Percentiles rank a stretch among this genome's conserved stretches.
Evolutionary conservation across 805 yeast species (phyloP).

Genomic region (Starmera dryadoides): DNA sequence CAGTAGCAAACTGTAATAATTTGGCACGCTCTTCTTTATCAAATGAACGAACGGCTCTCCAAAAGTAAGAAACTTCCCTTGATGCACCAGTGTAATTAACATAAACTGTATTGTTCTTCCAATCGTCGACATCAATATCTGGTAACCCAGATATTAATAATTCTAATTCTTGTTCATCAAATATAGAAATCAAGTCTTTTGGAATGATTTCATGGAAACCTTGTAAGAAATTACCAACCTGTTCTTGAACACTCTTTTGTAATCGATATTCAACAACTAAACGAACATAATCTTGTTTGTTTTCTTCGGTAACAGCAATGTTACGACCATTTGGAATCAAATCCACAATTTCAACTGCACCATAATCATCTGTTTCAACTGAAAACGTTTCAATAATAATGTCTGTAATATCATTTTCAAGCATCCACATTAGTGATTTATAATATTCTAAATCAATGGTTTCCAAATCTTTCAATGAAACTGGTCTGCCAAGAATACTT

Average conservation of each 20-base stretch:
- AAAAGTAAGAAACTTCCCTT: slow-evolving; percentile 90
- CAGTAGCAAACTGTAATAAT: slow-evolving; percentile 90
- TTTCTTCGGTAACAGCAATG: slow-evolving; percentile 82
- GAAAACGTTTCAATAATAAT: slow-evolving; percentile 91
- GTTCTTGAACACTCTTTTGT: slow-evolving; percentile 77
- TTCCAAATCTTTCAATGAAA: slow-evolving; percentile 89
- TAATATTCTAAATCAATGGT: slow-evolving; percentile 87
- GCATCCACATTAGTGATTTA: slow-evolving; percentile 91
- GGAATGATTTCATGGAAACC: slow-evolving; percentile 93
- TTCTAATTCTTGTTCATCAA: slow-evolving; percentile 94
- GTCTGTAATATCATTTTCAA: slow-evolving; percentile 94
- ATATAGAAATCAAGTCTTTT: slow-evolving; percentile 71
- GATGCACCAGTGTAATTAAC: slow-evolving; percentile 78
- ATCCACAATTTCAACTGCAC: slow-evolving; percentile 80
- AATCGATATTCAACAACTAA: slow-evolving; percentile 82
- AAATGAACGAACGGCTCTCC: slow-evolving; percentile 95
- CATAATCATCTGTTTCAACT: slow-evolving; percentile 89
- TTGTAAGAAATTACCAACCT: slow-evolving; percentile 72
- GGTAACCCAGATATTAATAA: slow-evolving; percentile 90
- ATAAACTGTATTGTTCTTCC: slow-evolving; percentile 83
- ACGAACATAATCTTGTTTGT: slow-evolving; percentile 84
- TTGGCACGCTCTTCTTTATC: slow-evolving; percentile 93
- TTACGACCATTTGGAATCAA: slow-evolving; percentile 76
- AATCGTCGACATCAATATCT: slow-evolving; percentile 91
- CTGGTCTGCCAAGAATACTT: slow-evolving; percentile 69